Evolutionary conservation across 2,329 filamentous ascomycete genomes (phyloP).

Genomic region (Xylaria sp.): DNA sequence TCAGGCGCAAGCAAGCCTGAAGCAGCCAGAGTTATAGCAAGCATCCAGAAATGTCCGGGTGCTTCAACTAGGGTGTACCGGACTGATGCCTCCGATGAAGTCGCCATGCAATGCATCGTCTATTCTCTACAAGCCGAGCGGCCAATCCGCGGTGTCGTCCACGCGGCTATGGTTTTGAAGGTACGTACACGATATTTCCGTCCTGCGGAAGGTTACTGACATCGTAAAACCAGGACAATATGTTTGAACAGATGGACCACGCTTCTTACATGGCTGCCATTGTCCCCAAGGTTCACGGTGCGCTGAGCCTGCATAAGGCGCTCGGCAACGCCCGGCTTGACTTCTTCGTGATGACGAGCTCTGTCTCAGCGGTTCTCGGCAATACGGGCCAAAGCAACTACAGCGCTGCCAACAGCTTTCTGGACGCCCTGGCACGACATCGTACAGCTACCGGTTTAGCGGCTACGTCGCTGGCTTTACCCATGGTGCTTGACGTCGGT

Average conservation of each 20-base stretch:
- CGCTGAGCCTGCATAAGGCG: constrained; percentile 34
- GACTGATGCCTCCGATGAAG: constrained; percentile 25
- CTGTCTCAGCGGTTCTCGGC: constrained; percentile 40
- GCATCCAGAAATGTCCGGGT: constrained; percentile 20
- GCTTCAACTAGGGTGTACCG: constrained; percentile 26
- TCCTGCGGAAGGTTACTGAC: constrained; percentile 12
- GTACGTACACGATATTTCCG: constrained; percentile 1
- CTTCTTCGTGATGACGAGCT: constrained; percentile 43
- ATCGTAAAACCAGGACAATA: constrained; percentile 29
- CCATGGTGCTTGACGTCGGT: constrained; percentile 42
- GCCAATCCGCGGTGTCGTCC: constrained; percentile 43
- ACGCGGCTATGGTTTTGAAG: constrained; percentile 43
- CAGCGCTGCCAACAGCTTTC: constrained; percentile 39
- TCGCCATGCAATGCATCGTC: constrained; percentile 24
- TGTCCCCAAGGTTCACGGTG: constrained; percentile 37
- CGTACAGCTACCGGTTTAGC: constrained; percentile 23
- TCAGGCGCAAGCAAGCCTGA: constrained; percentile 42
- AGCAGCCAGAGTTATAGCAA: constrained; percentile 38
- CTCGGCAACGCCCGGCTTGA: constrained; percentile 34
- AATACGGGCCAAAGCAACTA: constrained; percentile 40
- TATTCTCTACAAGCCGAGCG: constrained; percentile 26
- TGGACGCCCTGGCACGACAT: constrained; percentile 36
- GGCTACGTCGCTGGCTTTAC: constrained; percentile 38
- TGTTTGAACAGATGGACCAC: constrained; percentile 35
- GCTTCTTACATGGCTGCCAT: constrained; percentile 23